Evolutionary conservation across 768 basidiomycete genomes (phyloP).

Genomic region (Lactarius hatsudake): DNA sequence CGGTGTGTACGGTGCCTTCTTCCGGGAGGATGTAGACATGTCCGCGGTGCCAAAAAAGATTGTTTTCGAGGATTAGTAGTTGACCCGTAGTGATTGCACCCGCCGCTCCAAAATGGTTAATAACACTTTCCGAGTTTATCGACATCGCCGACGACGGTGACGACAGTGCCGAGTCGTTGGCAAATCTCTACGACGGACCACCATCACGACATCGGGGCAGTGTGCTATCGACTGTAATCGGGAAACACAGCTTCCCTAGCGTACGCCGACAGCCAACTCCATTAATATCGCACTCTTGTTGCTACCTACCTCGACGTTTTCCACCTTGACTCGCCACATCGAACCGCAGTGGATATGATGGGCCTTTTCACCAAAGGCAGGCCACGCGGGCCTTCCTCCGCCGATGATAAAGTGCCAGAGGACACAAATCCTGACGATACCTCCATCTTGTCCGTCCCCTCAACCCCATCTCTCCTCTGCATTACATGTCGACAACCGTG

Average conservation of each 20-base stretch:
- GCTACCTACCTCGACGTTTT: neutral
- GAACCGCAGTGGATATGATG: slow-evolving; percentile 53
- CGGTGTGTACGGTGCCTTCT: slow-evolving; percentile 86
- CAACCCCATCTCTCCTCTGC: slow-evolving; percentile 25
- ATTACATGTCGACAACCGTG: slow-evolving; percentile 33
- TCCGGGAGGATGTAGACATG: slow-evolving; percentile 60
- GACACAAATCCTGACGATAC: slow-evolving; percentile 89
- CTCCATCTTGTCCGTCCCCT: slow-evolving; percentile 70
- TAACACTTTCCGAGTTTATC: neutral
- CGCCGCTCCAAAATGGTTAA: neutral
- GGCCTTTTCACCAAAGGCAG: slow-evolving; percentile 64
- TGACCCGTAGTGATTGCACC: neutral
- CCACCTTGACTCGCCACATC: neutral
- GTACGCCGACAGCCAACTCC: neutral
- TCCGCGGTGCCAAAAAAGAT: slow-evolving; percentile 73
- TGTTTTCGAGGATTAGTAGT: slow-evolving; percentile 47
- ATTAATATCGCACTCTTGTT: neutral
- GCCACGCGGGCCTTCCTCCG: slow-evolving; percentile 62
- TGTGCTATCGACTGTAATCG: neutral
- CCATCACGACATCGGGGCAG: slow-evolving; percentile 3
- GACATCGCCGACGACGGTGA: neutral
- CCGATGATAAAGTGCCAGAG: slow-evolving; percentile 66
- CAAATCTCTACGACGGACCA: neutral
- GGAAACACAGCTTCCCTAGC: neutral
- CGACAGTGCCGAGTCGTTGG: neutral